Base-by-base conservation (phyloP, 305 asterid genomes). In the Stenogyne calaminthoides region DNA sequence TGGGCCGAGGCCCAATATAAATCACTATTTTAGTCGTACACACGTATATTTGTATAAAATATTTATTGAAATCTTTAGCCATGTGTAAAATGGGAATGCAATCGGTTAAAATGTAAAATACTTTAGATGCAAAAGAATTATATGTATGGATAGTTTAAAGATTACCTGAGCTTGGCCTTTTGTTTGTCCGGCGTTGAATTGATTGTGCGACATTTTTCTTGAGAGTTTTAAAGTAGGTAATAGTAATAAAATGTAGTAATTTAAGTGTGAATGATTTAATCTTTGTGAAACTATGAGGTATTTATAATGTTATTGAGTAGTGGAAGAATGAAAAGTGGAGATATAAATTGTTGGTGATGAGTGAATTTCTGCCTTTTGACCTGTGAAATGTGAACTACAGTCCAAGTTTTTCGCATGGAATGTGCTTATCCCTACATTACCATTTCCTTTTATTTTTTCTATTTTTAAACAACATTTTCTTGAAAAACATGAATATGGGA, bases 181-280 rank as follows among this genome's bases (percentile, higher is more conserved):
- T 14, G 20, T 22, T 58, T 81, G 82, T 54, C 88, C 89, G 1
- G 88, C 87, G 29, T 76, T 86, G 70, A 76, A 79, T 40, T 85
- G 86, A 39, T 70, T 10, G 71, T 68, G 78, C 73, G 93, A 79
- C 93, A 89, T 89, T 34, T 84, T 87, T 7, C 56, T 27, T 9
- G 1, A 18, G 11, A 57, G 12, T 59, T 40, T 7, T 42, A 3
- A 0, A 61, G 36, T 32, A 4, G 2, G 27, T 27, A 16, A 57
- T 70, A 46, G 5, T 20, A 22, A 22, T 25, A n/a, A n/a, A n/a
- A n/a, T n/a, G n/a, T 44, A 44, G 40, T 16, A 76, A 3, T 42
- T 8, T 25, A 46, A 9, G 6, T 63, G 52, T 71, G 67, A 44
- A 37, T 76, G 73, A 70, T 63, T 42, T 10, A 20, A 19, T 22